Conservation (phyloP, 2,329 filamentous ascomycete genomes). For the Alternaria solani region DNA sequence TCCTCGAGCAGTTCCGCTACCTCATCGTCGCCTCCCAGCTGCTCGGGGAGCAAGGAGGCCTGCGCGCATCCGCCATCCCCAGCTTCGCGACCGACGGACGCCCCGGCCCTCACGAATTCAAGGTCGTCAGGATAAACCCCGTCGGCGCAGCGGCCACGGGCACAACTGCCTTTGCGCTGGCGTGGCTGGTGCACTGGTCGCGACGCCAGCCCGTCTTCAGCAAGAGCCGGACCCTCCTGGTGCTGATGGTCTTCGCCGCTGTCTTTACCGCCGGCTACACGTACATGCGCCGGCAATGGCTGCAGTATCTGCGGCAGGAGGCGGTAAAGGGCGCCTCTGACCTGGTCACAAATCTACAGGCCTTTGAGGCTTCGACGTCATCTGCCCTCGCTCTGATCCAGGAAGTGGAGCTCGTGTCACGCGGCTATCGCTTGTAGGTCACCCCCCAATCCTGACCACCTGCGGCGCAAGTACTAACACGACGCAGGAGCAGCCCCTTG, state of each 20-base stretch:
- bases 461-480: slow-evolving; percentile 26
- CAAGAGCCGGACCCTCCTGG: slow-evolving; percentile 61
- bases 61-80: slow-evolving; percentile 45
- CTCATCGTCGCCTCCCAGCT: slow-evolving; percentile 91
- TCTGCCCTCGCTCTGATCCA: slow-evolving; percentile 84
- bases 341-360: slow-evolving; percentile 78
- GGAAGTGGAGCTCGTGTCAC: slow-evolving; percentile 93
- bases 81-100: slow-evolving; percentile 36
- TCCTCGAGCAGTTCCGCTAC: slow-evolving; percentile 92
- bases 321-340: slow-evolving; percentile 72
- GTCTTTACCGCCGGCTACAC: slow-evolving; percentile 70
- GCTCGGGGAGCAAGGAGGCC: slow-evolving; percentile 67
- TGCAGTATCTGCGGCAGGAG: slow-evolving; percentile 78
- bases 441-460: neutral
- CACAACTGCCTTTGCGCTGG: slow-evolving; percentile 66
- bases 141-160: slow-evolving; percentile 72
- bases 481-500: slow-evolving; percentile 78
- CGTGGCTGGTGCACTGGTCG: slow-evolving; percentile 77
- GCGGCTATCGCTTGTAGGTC: slow-evolving; percentile 83
- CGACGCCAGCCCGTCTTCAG: slow-evolving; percentile 63
- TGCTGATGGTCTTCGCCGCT: slow-evolving; percentile 60
- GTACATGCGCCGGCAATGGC: slow-evolving; percentile 80
- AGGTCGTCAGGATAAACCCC: slow-evolving; percentile 63
- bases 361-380: slow-evolving; percentile 78
- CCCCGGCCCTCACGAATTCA: slow-evolving; percentile 44